Evolutionary conservation across 1,284 basidiomycete genomes (phyloP).

Genomic region (Malassezia pachydermatis): DNA sequence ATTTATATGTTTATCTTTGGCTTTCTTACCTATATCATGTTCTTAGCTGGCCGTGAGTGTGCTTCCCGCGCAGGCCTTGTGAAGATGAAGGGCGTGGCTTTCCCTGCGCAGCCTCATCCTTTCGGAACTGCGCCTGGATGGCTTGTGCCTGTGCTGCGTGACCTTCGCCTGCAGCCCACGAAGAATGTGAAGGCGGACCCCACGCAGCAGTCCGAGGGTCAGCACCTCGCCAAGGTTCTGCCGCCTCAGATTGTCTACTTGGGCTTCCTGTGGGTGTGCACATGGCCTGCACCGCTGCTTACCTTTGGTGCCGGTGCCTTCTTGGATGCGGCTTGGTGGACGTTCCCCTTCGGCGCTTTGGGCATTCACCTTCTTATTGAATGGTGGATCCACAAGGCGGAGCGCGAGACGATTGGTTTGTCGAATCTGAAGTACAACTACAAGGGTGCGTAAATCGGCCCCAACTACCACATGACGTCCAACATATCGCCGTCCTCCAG

Average conservation of each 20-base stretch:
- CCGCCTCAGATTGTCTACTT: conserved; percentile 38
- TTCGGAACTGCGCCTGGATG: conserved; percentile 42
- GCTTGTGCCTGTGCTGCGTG: conserved; percentile 33
- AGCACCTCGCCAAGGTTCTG: conserved; percentile 16
- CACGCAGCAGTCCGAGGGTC: conserved; percentile 16
- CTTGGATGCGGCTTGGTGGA: conserved; percentile 42
- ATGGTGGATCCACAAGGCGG: conserved; percentile 29
- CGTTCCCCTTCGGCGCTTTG: conserved; percentile 27
- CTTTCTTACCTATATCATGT: conserved; percentile 30
- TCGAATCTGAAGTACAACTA: conserved; percentile 39
- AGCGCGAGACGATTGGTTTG: conserved; percentile 32
- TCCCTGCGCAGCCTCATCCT: conserved; percentile 35
- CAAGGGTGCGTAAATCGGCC: conserved; percentile 29
- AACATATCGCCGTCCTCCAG: conserved; percentile 24
- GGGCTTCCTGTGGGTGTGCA: conserved; percentile 29
- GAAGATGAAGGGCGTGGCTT: conserved; percentile 15
- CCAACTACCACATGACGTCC: conserved; percentile 17
- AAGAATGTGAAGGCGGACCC: conserved; percentile 18
- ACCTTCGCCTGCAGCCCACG: conserved; percentile 28
- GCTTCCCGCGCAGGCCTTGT: conserved; percentile 19
- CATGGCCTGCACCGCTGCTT: conserved; percentile 33
- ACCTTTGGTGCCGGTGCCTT: conserved; percentile 46
- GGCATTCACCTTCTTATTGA: conserved; percentile 26
- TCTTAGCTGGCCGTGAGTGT: conserved; percentile 24
- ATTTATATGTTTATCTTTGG: conserved; percentile 29